Evolutionary conservation across 2,329 filamentous ascomycete species (phyloP).

Genomic region (Fusarium udum): DNA sequence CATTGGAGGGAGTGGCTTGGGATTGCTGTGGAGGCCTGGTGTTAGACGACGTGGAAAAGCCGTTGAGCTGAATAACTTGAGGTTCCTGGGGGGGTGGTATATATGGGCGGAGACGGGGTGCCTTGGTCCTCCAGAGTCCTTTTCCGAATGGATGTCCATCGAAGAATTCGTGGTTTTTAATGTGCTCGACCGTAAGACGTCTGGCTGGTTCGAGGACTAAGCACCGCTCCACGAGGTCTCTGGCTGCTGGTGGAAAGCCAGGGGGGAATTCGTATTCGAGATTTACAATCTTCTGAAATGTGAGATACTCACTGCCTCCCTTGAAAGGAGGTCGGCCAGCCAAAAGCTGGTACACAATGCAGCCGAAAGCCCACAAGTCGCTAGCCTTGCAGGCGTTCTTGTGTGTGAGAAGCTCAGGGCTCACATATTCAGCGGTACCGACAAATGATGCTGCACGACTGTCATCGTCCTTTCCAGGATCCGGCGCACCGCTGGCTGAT

Average conservation of each 20-base stretch:
- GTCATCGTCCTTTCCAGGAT: conserved; percentile 62
- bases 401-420: conserved; percentile 93
- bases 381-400: conserved; percentile 98
- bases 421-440: conserved; percentile 97
- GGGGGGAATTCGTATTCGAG: conserved; percentile 93
- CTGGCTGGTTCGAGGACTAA: conserved; percentile 87
- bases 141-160: conserved; percentile 86
- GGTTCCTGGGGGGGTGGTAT: conserved; percentile 80
- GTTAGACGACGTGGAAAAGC: conserved; percentile 50
- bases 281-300: conserved; percentile 96
- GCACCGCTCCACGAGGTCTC: conserved; percentile 88
- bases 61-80: conserved; percentile 77
- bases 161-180: conserved; percentile 97
- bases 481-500: conserved; percentile 50
- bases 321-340: conserved; percentile 98
- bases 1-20: conserved; percentile 53
- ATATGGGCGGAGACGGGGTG: conserved; percentile 86
- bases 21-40: conserved; percentile 49
- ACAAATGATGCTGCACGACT: conserved; percentile 92
- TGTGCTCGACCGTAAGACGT: conserved; percentile 90
- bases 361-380: conserved; percentile 97
- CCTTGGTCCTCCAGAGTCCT: conserved; percentile 86
- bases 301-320: conserved; percentile 92
- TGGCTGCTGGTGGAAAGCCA: conserved; percentile 86
- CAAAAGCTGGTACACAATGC: conserved; percentile 95